Conservation (phyloP, 2,329 filamentous ascomycete species). For the Blastomyces gilchristii region DNA sequence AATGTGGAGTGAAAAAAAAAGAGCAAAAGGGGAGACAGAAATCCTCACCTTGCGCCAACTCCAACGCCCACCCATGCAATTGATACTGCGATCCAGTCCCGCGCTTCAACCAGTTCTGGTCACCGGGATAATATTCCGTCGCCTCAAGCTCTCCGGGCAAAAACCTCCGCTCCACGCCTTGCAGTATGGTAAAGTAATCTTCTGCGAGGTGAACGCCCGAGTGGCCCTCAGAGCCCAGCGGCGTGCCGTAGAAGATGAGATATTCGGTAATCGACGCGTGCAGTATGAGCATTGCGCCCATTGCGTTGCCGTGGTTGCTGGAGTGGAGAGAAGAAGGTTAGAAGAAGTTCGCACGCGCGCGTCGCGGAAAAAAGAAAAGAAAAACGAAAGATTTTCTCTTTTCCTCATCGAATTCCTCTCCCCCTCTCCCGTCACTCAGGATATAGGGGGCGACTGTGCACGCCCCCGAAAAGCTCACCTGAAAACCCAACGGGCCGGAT, state of each 20-base stretch:
- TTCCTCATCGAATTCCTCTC: too few relatives aligned
- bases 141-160: constrained; percentile 55
- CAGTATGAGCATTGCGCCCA: constrained; percentile 69
- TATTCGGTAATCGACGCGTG: constrained; percentile 82
- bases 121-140: constrained; percentile 59
- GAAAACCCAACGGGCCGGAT: constrained; percentile 68
- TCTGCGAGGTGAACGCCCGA: constrained; percentile 80
- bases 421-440: not conserved
- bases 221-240: constrained; percentile 79
- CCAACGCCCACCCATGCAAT: constrained; percentile 73
- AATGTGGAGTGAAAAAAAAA: not conserved
- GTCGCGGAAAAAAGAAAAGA: not conserved
- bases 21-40: too few relatives aligned
- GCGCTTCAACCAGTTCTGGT: constrained; percentile 60
- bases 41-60: constrained; percentile 51
- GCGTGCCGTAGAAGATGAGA: constrained; percentile 72
- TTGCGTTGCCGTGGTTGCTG: constrained; percentile 10
- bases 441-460: not conserved
- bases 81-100: constrained; percentile 72
- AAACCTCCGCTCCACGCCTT: constrained; percentile 67
- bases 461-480: constrained; percentile 26
- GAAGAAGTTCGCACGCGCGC: not conserved
- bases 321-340: not conserved
- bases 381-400: too few relatives aligned
- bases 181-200: constrained; percentile 89